Evolutionary conservation across 2,329 filamentous ascomycete genomes (phyloP), one percentile per base, ranked within the genome.

Genomic region (Gaeumannomyces sp.): DNA sequence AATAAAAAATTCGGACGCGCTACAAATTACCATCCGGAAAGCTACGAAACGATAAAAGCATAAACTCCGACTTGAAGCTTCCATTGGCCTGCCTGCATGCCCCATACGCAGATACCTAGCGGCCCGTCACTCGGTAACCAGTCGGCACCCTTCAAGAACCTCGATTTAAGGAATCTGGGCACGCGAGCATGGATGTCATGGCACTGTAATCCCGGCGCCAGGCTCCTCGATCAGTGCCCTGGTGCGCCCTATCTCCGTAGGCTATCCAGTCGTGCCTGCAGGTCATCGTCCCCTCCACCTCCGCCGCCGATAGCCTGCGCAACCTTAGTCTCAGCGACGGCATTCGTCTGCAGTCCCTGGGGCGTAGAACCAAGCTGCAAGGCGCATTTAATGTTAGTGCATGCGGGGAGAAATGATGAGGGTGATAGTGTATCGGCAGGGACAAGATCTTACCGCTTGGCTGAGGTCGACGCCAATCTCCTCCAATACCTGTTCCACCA

Each of bases 391-490:
- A 69, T 31, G 67, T 76, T 70, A 77, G 73, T 60, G 53, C 61
- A 11, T 65, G 16, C 11, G 8, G 28, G 33, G 28, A 25, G 13
- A 57, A 4, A 25, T 14, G 28, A n/a, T 8, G 38, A 29, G 10
- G 3, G 45, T n/a, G 2, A 33, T n/a, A 3, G 19, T 22, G 11
- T 25, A 19, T 50, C 22, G 60, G 33, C 25, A 28, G n/a, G 11
- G 60, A 27, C 29, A 33, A 28, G 16, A 57, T 83, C 91, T 79
- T 83, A 98, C 94, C 70, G 91, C 84, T 78, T 95, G 91, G 71
- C 90, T 93, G 66, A 98, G 83, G 73, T 99, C 94, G 35, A 99
- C 89, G 64, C 95, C 95, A 75, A 99, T 97, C 78, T 98, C 95
- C 74, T 98, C 95, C 72, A 99, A 78, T 6, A 99, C 92, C 77